A percentile compares a stretch with the other conserved stretches of the same genome.
phyloP scores from a whole-genome alignment of 768 basidiomycete species.

The Termitomyces sp. region DNA sequence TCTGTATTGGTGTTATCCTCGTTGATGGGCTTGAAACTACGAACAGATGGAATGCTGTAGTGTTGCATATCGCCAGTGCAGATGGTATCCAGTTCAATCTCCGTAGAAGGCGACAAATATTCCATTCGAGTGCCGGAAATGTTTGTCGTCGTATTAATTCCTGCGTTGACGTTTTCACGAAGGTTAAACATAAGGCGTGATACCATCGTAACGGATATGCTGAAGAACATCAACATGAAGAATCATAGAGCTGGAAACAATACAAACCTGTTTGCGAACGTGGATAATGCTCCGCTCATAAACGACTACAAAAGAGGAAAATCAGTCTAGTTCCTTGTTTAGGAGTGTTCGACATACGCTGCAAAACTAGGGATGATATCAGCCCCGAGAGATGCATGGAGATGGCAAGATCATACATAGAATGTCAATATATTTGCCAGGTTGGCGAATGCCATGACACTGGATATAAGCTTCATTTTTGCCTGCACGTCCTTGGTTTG shows the following conservation, averaged over 20 bases:
- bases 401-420: background rate
- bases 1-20: background rate
- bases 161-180: conserved; percentile 30
- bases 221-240: background rate
- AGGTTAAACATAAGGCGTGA: conserved; percentile 43
- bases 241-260: background rate
- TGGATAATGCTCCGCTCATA: background rate
- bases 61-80: conserved; percentile 11
- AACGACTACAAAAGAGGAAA: background rate
- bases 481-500: background rate
- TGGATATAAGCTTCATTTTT: conserved; percentile 12
- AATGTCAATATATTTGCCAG: background rate
- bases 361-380: background rate
- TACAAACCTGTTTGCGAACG: background rate
- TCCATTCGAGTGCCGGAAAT: conserved; percentile 17
- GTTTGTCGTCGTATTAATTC: conserved; percentile 18
- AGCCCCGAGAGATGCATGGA: background rate
- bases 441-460: conserved; percentile 35
- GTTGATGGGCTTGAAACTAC: background rate
- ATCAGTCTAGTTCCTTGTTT: background rate
- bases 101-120: conserved; percentile 4
- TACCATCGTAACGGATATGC: background rate
- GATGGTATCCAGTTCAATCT: conserved; percentile 23
- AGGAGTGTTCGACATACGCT: background rate
- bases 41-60: background rate